Percentiles rank a stretch among this genome's conserved stretches.
These are phyloP conservation scores for Pterula multifida DNA, from an alignment of 1,284 basidiomycete genomes.

Conservation along the genomic window DNA sequence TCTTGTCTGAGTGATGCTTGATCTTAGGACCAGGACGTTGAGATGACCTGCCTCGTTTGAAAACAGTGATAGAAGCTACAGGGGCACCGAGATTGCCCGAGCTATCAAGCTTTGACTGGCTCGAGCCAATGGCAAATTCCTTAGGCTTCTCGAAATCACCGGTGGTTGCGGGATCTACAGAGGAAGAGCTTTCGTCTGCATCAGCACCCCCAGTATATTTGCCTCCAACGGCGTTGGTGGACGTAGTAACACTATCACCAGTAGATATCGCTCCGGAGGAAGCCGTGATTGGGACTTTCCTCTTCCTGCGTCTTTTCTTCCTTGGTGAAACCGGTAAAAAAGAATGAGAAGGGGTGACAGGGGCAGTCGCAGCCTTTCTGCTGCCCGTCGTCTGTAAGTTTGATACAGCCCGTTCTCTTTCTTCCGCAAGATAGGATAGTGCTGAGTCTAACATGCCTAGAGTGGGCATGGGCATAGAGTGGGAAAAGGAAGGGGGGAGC, in stretches of 20 bases:
- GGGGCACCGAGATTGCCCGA: background rate
- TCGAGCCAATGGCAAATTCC: background rate
- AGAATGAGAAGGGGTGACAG: background rate
- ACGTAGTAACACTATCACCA: no score
- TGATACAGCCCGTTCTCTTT: background rate
- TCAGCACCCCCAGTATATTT: background rate
- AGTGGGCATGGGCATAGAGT: background rate
- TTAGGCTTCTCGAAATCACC: background rate
- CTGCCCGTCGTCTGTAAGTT: background rate
- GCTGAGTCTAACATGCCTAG: background rate
- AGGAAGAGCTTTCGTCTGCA: background rate
- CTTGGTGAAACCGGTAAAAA: background rate
- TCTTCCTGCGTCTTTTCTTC: background rate
- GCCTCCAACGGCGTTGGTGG: background rate
- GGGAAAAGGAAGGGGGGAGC: background rate
- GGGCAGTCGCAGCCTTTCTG: background rate
- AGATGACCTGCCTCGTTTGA: background rate
- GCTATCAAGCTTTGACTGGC: background rate
- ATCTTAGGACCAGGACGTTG: background rate
- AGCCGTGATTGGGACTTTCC: background rate
- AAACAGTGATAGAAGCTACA: background rate
- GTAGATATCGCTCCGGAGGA: background rate
- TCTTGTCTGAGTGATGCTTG: background rate
- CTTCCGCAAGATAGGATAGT: background rate
- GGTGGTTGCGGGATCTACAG: background rate